Conservation (phyloP, 1,139 yeast species). For the Suhomyces ambrosiae region DNA sequence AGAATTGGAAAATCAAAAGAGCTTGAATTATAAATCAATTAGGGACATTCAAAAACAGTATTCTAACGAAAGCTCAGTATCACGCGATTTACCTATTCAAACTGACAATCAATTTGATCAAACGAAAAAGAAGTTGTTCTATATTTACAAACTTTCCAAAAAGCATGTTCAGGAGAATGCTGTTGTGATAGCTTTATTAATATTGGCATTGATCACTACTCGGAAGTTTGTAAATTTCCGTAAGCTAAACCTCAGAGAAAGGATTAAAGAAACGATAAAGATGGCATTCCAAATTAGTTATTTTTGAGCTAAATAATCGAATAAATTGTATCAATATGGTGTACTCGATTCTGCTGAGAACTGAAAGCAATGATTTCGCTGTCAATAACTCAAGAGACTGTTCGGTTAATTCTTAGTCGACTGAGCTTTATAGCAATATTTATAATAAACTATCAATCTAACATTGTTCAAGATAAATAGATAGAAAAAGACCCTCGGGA, state of each 20-base stretch:
- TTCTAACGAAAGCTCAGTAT: conserved; percentile 2
- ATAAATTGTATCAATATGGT: too few species aligned
- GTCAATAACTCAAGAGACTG: too few species aligned
- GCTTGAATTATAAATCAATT: conserved; percentile 36
- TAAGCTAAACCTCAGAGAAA: conserved; percentile 33
- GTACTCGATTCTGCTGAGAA: too few species aligned
- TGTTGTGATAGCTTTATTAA: conserved; percentile 28
- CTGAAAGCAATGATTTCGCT: too few species aligned
- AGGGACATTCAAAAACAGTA: conserved; percentile 18
- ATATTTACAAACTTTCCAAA: conserved; percentile 21
- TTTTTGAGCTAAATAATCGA: conserved; percentile 20
- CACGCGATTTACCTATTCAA: conserved; percentile 4
- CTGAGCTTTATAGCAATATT: too few species aligned
- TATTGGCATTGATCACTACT: conserved; percentile 26
- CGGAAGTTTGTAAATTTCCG: conserved; percentile 26
- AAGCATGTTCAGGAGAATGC: conserved; percentile 34
- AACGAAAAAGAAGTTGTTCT: conserved; percentile 19
- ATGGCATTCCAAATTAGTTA: conserved; percentile 52
- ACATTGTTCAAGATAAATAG: too few species aligned
- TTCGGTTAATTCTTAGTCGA: too few species aligned
- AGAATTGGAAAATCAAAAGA: conserved; percentile 29
- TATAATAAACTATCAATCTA: too few species aligned
- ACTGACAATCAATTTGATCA: conserved; percentile 8
- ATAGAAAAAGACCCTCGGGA: too few species aligned
- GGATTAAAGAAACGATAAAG: conserved; percentile 38